phyloP scores from a whole-genome alignment of 257 asterid species.

The Osmanthus fragrans region DNA sequence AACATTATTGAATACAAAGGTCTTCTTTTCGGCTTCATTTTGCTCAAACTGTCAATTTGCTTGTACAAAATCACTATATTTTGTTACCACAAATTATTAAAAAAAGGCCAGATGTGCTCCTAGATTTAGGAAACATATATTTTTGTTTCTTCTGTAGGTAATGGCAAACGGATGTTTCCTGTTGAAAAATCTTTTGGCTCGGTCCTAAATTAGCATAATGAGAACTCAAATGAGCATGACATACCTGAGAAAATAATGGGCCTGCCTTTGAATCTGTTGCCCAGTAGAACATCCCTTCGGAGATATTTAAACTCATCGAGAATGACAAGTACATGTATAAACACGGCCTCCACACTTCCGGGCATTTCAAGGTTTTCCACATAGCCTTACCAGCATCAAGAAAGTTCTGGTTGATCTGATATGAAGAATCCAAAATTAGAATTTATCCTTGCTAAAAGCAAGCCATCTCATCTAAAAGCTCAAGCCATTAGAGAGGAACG shows the following conservation, averaged over 20 bases:
- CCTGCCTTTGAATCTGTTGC: conserved; percentile 78
- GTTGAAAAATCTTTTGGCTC: background rate
- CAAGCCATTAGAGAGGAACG: background rate
- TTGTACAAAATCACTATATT: background rate
- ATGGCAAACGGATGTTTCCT: too few relatives aligned
- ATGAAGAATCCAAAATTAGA: conserved; percentile 28
- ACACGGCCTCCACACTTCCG: conserved; percentile 93
- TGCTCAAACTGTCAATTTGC: background rate
- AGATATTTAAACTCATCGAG: conserved; percentile 63
- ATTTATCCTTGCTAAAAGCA: background rate
- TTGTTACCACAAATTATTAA: too few relatives aligned
- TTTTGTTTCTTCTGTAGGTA: too few relatives aligned
- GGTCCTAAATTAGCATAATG: background rate
- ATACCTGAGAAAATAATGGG: conserved; percentile 80
- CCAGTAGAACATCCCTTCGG: conserved; percentile 97
- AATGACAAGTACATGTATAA: conserved; percentile 84
- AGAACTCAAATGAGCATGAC: background rate
- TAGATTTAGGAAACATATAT: too few relatives aligned
- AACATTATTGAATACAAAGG: too few relatives aligned
- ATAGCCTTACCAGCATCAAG: conserved; percentile 71
- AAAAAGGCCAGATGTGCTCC: too few relatives aligned
- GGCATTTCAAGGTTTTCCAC: conserved; percentile 83
- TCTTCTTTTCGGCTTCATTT: too few relatives aligned
- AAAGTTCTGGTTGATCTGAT: conserved; percentile 74
- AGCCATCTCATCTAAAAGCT: background rate